These are phyloP conservation scores for Taphrina betulina DNA, from an alignment of 1,139 yeast genomes.

Conservation along the genomic window DNA sequence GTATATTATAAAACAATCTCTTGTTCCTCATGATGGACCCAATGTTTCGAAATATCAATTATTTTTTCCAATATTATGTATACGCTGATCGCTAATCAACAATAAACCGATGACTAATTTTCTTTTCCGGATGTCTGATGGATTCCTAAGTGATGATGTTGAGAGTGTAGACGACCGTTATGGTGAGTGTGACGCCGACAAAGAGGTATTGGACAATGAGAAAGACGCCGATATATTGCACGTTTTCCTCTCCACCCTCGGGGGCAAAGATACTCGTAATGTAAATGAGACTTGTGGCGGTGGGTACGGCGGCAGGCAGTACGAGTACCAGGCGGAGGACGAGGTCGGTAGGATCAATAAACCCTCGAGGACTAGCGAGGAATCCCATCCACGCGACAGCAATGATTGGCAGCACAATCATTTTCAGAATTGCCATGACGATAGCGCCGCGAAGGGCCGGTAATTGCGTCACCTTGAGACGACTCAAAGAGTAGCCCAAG, in stretches of 20 bases:
- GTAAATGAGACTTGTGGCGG: constrained; percentile 80
- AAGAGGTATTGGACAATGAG: constrained; percentile 67
- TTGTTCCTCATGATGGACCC: too few species aligned
- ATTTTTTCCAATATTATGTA: too few species aligned
- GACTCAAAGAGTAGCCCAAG: constrained; percentile 81
- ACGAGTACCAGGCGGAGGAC: constrained; percentile 66
- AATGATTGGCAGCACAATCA: constrained; percentile 59
- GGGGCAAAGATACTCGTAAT: constrained; percentile 80
- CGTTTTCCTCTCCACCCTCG: constrained; percentile 53
- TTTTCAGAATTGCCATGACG: constrained; percentile 50
- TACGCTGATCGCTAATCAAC: too few species aligned
- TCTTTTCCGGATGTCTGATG: too few species aligned
- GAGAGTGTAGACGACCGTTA: constrained; percentile 46
- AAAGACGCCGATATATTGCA: constrained; percentile 77
- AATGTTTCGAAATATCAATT: too few species aligned
- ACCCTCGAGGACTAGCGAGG: constrained; percentile 42
- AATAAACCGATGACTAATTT: too few species aligned
- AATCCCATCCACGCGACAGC: constrained; percentile 60
- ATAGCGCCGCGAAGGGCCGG: constrained; percentile 66
- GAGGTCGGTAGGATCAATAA: constrained; percentile 48
- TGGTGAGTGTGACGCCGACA: constrained; percentile 61
- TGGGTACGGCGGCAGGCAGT: constrained; percentile 75
- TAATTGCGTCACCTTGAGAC: constrained; percentile 60
- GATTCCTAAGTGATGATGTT: constrained; percentile 41
- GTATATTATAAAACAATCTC: too few species aligned